A percentile compares a stretch with the other conserved stretches of the same genome.
Evolutionary conservation across 768 basidiomycete species (phyloP).

Genomic region (Phaeotremella skinneri): DNA sequence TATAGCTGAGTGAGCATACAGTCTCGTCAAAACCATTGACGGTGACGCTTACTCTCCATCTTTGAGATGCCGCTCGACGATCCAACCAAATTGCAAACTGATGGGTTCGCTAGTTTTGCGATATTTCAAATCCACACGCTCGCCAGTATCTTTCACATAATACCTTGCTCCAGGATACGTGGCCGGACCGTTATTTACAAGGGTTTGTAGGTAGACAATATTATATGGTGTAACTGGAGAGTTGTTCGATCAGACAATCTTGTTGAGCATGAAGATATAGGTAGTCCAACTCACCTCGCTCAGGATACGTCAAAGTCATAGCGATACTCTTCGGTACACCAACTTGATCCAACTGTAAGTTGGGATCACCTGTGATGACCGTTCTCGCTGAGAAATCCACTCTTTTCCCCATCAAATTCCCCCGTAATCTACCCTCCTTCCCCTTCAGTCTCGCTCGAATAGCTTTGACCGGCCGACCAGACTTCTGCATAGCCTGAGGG

Average conservation of each 20-base stretch:
- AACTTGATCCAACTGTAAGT: conserved; percentile 91
- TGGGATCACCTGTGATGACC: conserved; percentile 98
- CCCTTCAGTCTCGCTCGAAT: conserved; percentile 98
- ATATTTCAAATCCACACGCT: conserved; percentile 93
- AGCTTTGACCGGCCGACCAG: conserved; percentile 94
- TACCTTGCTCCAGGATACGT: conserved; percentile 95
- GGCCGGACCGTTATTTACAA: conserved; percentile 91
- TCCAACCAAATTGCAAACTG: conserved; percentile 95
- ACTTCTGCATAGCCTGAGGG: conserved; percentile 94
- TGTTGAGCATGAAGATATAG: neutral
- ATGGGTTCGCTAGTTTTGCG: conserved; percentile 88
- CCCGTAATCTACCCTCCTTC: conserved; percentile 95
- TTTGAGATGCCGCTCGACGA: conserved; percentile 94
- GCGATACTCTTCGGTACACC: conserved; percentile 93
- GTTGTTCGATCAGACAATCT: neutral
- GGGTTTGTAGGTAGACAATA: conserved; percentile 85
- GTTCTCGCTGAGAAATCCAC: conserved; percentile 99
- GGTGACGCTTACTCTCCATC: conserved; percentile 86
- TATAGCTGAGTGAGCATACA: conserved; percentile 45
- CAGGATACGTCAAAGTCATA: conserved; percentile 96
- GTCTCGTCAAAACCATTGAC: neutral
- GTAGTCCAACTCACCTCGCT: conserved; percentile 68
- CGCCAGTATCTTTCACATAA: conserved; percentile 93
- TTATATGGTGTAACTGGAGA: conserved; percentile 90
- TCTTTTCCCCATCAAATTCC: conserved; percentile 98